Evolutionary conservation across 805 yeast genomes (phyloP).

Genomic region (Wickerhamiella hasegawae): DNA sequence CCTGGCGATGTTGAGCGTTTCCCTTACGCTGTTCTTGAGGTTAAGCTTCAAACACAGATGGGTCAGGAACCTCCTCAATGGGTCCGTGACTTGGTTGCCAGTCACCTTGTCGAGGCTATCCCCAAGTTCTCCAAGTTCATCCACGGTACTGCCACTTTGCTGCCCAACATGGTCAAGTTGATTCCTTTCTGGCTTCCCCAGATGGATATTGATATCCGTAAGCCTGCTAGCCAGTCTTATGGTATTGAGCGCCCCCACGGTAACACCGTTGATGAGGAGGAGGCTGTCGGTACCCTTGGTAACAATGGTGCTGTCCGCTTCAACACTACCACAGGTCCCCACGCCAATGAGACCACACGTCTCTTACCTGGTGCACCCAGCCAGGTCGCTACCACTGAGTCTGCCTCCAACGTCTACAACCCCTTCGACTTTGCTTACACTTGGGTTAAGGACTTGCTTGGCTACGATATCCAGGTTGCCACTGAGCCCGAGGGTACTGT

Average conservation of each 20-base stretch:
- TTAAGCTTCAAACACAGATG: slow-evolving; percentile 88
- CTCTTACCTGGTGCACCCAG: slow-evolving; percentile 6
- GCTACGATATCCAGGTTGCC: slow-evolving; percentile 20
- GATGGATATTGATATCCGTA: slow-evolving; percentile 88
- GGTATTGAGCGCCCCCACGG: slow-evolving; percentile 41
- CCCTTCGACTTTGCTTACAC: neutral
- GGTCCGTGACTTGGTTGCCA: slow-evolving; percentile 82
- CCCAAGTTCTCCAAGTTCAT: slow-evolving; percentile 96
- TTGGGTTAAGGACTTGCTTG: slow-evolving; percentile 7
- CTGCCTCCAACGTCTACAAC: neutral
- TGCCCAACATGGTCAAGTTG: slow-evolving; percentile 66
- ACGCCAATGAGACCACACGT: slow-evolving; percentile 12
- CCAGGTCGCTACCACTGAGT: neutral
- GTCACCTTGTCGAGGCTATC: slow-evolving; percentile 93
- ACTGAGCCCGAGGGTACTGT: slow-evolving; percentile 51
- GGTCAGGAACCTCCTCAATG: slow-evolving; percentile 99
- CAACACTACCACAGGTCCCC: slow-evolving; percentile 1
- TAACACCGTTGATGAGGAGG: slow-evolving; percentile 4
- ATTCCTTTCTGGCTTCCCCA: slow-evolving; percentile 98
- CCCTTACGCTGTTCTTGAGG: slow-evolving; percentile 96
- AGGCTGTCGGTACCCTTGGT: no score
- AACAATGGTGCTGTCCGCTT: slow-evolving; percentile 7
- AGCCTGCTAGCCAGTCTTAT: slow-evolving; percentile 52
- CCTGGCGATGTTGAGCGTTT: slow-evolving; percentile 79
- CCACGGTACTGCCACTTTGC: slow-evolving; percentile 86